Evolutionary conservation across 2,329 filamentous ascomycete genomes (phyloP).

Genomic region (Ramichloridium luteum): DNA sequence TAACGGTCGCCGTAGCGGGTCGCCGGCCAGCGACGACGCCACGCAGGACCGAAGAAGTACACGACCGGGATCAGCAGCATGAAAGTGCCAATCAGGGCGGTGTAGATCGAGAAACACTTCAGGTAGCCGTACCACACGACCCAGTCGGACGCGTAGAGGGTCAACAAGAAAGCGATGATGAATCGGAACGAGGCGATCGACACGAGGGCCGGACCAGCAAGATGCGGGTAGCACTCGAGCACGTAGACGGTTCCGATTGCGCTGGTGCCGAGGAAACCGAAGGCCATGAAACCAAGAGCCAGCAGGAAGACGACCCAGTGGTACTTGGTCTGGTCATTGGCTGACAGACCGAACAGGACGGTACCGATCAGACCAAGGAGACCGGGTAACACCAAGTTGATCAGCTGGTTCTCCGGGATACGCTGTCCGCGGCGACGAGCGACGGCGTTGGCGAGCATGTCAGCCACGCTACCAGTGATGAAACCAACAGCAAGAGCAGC

Average conservation of each 20-base stretch:
- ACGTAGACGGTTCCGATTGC: conserved; percentile 22
- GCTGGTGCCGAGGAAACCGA: conserved; percentile 21
- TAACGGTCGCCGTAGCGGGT: not conserved
- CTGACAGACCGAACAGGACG: conserved; percentile 19
- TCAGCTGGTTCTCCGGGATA: conserved; percentile 20
- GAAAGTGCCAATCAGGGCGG: conserved; percentile 7
- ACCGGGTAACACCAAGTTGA: conserved; percentile 19
- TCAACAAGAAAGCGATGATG: conserved; percentile 20
- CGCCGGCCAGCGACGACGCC: conserved; percentile 2
- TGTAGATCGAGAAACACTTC: conserved; percentile 8
- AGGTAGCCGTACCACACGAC: conserved; percentile 3
- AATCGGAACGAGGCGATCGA: conserved; percentile 22
- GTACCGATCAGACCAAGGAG: conserved; percentile 16
- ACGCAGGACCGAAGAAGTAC: conserved; percentile 4
- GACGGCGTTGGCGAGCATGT: conserved; percentile 17
- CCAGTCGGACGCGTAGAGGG: conserved; percentile 12
- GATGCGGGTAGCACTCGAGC: conserved; percentile 22
- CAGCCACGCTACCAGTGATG: conserved; percentile 18
- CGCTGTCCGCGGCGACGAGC: conserved; percentile 18
- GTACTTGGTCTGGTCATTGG: conserved; percentile 12
- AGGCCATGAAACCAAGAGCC: conserved; percentile 19
- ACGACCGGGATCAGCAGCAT: conserved; percentile 9
- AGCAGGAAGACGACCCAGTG: conserved; percentile 18
- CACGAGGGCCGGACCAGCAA: conserved; percentile 22
- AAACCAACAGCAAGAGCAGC: conserved; percentile 15